phyloP scores from a whole-genome alignment of 2,329 filamentous ascomycete species.

The Hypoxylon rubiginosum region DNA sequence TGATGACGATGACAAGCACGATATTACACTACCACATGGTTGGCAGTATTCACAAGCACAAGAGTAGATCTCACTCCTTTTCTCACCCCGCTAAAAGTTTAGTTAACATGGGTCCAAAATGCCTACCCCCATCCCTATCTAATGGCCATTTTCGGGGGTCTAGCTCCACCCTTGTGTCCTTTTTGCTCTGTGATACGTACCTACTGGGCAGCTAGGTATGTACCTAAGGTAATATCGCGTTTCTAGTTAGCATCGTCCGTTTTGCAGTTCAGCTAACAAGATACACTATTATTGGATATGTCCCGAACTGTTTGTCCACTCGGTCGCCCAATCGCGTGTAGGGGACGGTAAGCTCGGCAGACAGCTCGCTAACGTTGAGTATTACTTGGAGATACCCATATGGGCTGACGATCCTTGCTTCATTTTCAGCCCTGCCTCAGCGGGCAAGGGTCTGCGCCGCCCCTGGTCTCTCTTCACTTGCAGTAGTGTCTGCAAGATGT shows the following conservation, averaged over 20 bases:
- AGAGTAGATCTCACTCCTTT: conserved; percentile 8
- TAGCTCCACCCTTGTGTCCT: conserved; percentile 13
- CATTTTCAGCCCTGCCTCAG: conserved; percentile 45
- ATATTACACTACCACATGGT: neutral
- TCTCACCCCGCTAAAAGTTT: conserved; percentile 21
- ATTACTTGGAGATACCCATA: conserved; percentile 20
- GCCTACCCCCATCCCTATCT: conserved; percentile 5
- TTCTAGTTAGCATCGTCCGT: conserved; percentile 1
- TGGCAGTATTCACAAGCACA: conserved; percentile 4
- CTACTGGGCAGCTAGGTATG: no score
- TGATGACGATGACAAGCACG: conserved; percentile 4
- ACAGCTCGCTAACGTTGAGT: conserved; percentile 19
- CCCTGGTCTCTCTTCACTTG: conserved; percentile 29
- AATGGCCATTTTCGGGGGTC: conserved; percentile 9
- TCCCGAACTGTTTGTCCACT: conserved; percentile 17
- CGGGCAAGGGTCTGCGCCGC: conserved; percentile 39
- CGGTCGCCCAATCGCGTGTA: conserved; percentile 29
- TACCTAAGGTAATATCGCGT: conserved; percentile 16
- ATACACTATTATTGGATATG: conserved; percentile 36
- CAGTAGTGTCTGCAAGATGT: conserved; percentile 36
- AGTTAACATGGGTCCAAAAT: conserved; percentile 12
- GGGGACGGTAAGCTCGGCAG: conserved; percentile 25
- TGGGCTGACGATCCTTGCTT: conserved; percentile 41
- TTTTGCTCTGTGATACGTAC: conserved; percentile 15
- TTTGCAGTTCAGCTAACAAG: conserved; percentile 33